These are phyloP conservation scores for Cardamine occulta DNA, from an alignment of 345 rosid species.

Conservation along the genomic window DNA sequence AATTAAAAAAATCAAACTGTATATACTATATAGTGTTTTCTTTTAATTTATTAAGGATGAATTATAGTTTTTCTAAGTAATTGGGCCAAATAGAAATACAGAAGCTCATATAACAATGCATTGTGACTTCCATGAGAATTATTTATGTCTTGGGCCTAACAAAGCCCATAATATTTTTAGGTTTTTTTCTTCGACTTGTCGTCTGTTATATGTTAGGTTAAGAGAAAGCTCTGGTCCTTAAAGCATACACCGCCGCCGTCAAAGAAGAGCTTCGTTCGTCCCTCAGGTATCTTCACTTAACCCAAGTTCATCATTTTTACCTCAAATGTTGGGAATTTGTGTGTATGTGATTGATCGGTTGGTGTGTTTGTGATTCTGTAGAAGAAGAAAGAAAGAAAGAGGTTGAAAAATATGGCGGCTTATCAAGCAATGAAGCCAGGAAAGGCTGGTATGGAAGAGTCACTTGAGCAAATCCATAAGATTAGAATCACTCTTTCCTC, in stretches of 20 bases:
- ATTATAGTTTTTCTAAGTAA: background rate
- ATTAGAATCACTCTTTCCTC: slow-evolving; percentile 85
- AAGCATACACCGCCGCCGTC: slow-evolving; percentile 1
- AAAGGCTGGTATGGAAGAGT: slow-evolving; percentile 71
- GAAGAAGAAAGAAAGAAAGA: background rate
- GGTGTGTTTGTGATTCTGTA: background rate
- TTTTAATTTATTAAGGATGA: background rate
- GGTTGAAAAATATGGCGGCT: slow-evolving; percentile 52
- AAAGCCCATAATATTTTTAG: too few species aligned
- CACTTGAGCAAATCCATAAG: slow-evolving; percentile 72
- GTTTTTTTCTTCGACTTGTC: too few species aligned
- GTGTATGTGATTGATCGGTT: background rate
- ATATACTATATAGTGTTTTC: background rate
- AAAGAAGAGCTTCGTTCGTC: background rate
- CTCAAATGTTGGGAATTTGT: background rate
- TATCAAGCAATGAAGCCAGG: slow-evolving; percentile 54
- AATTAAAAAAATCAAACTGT: background rate
- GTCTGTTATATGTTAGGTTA: too few species aligned
- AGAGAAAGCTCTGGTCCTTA: too few species aligned
- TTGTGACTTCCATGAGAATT: background rate
- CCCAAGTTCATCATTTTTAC: background rate
- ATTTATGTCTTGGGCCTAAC: too few species aligned
- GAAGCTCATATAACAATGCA: background rate
- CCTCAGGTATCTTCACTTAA: slow-evolving; percentile 1
- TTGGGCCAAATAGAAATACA: background rate